A percentile compares a stretch with the other conserved stretches of the same genome.
These are phyloP conservation scores for Marasmius oreades DNA, from an alignment of 1,284 basidiomycete species.

Conservation along the genomic window DNA sequence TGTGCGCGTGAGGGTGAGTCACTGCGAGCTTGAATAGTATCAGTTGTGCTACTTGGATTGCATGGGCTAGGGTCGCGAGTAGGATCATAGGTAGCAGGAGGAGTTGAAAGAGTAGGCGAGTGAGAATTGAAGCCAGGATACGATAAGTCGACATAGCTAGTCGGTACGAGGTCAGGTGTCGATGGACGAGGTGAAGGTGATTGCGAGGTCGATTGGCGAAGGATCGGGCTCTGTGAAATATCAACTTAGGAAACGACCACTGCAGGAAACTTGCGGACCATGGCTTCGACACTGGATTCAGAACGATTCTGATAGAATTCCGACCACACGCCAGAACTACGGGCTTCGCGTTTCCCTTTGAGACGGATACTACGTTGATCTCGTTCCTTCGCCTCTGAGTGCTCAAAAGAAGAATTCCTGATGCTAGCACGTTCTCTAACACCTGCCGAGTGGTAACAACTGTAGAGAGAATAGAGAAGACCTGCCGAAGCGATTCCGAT, in stretches of 20 bases:
- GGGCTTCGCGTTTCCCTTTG: not conserved
- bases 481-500: not conserved
- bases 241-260: not conserved
- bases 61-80: not conserved
- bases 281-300: not conserved
- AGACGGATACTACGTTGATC: not conserved
- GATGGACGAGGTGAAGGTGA: not conserved
- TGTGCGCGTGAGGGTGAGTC: not conserved
- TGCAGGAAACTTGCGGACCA: not conserved
- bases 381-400: not conserved
- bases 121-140: not conserved
- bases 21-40: too few species aligned
- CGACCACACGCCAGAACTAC: not conserved
- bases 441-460: not conserved
- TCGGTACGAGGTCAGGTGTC: not conserved
- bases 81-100: not conserved
- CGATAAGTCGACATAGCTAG: not conserved
- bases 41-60: not conserved
- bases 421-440: not conserved
- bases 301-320: not conserved
- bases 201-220: not conserved
- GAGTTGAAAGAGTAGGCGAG: not conserved
- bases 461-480: not conserved
- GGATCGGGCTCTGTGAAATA: not conserved
- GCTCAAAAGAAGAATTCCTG: not conserved